Evolutionary conservation across 345 rosid species (phyloP).

Genomic region (Mercurialis annua): DNA sequence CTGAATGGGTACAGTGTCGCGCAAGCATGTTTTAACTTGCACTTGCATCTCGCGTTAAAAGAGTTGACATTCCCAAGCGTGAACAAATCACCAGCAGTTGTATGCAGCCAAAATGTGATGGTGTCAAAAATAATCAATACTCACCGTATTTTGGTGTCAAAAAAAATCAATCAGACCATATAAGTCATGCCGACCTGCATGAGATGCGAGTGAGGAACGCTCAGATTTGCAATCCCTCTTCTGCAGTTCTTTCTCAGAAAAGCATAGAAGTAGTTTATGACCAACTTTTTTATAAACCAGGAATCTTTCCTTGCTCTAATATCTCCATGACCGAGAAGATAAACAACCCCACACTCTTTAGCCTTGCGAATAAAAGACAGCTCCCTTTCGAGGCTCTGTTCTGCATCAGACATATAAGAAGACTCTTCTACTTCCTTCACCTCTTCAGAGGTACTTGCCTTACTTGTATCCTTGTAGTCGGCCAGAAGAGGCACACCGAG

Average conservation of each 20-base stretch:
- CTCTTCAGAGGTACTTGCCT: conserved; percentile 53
- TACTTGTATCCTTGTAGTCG: conserved; percentile 46
- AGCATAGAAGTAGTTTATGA: conserved; percentile 89
- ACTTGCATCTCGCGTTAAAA: neutral
- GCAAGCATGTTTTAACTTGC: neutral
- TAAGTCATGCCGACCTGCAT: conserved; percentile 99
- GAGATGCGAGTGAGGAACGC: conserved; percentile 88
- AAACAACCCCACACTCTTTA: conserved; percentile 90
- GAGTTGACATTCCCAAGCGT: neutral
- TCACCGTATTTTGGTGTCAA: conserved; percentile 8
- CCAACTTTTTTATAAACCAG: conserved; percentile 92
- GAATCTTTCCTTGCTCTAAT: conserved; percentile 96
- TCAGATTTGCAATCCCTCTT: conserved; percentile 87
- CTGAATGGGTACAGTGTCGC: neutral
- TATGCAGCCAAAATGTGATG: neutral
- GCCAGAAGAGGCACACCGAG: conserved; percentile 79
- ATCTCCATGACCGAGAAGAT: conserved; percentile 97
- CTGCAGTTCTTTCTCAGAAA: conserved; percentile 94
- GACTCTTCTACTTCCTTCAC: conserved; percentile 32
- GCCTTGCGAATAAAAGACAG: conserved; percentile 89
- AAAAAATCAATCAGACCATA: conserved; percentile 64
- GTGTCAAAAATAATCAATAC: neutral
- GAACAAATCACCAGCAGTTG: conserved; percentile 4
- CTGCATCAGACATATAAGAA: conserved; percentile 48
- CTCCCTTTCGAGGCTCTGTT: conserved; percentile 90